Evolutionary conservation across 176 grass and related monocot genomes (phyloP), one percentile per base, ranked within the genome.

Genomic region (Cymbopogon citratus): DNA sequence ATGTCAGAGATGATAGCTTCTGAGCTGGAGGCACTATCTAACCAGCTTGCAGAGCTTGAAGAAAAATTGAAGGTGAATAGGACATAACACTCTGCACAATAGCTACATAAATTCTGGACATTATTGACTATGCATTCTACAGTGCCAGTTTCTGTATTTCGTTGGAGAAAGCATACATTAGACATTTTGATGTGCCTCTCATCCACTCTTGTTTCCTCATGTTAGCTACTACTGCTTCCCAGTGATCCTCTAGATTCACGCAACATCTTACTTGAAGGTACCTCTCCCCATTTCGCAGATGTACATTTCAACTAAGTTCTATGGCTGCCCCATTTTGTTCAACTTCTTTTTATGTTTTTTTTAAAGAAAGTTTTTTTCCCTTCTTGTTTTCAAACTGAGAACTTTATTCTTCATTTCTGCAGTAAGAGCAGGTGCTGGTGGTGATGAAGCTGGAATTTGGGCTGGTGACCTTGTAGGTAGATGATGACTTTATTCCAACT

Each of bases 391-490:
- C 18, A 25, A 63, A 66, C 28, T 67, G 27, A 78, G 34, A 63
- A 77, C 4, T 41, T 28, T 69, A 3, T 86, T 77, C 26, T 66
- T 59, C 46, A 59, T 85, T 88, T 89, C 14, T 92, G 75, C 92
- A 98, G 95, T 98, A 89, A 91, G 95, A 84, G 95, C 95, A 57
- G 95, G 95, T 57, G 80, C 95, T 81, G 95, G 95, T 7, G 92
- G 95, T 84, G 92, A 98, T 69, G 95, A 98, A 87, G 95, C 95
- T 81, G 95, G 86, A 89, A 80, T 94, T 85, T 98, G 92, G 92
- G 95, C 95, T 74, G 92, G 95, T 98, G 95, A 98, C 84, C 90
- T 98, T 98, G 95, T 98, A 98, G 95, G 95, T 98, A 98, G 88
- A 92, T 90, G 75, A 80, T 88, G 86, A 60, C 76, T 81, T 87